Evolutionary conservation across 2,329 filamentous ascomycete species (phyloP).

Genomic region (Penicillium thymicola): DNA sequence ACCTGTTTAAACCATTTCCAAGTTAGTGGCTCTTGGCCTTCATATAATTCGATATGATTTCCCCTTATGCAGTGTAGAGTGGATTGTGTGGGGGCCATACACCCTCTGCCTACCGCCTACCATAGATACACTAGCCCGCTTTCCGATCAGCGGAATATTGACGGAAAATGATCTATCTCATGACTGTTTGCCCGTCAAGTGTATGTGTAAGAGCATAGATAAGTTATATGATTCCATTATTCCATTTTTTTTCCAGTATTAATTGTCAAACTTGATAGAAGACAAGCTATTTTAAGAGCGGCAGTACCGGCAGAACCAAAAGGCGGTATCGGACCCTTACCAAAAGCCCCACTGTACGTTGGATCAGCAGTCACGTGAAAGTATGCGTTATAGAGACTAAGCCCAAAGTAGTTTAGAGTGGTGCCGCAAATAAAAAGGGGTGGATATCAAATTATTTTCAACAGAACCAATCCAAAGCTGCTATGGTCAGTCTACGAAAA

Average conservation of each 20-base stretch:
- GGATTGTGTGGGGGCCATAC: neutral
- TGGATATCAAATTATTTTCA: neutral
- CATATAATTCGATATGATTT: neutral
- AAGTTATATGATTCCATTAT: no score
- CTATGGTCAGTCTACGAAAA: neutral
- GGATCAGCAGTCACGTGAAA: neutral
- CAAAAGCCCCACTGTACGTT: neutral
- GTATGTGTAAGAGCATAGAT: no score
- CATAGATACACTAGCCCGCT: neutral
- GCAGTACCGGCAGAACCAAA: neutral
- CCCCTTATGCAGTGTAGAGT: neutral
- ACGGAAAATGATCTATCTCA: neutral
- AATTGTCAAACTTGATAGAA: neutral
- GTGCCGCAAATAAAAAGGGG: slow-evolving; percentile 1
- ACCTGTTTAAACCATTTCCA: neutral
- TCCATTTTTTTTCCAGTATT: neutral
- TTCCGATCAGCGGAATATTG: neutral
- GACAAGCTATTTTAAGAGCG: neutral
- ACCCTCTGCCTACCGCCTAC: neutral
- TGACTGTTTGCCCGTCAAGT: accelerated
- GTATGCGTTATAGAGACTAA: neutral
- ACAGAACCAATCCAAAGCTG: neutral
- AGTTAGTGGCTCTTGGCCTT: neutral
- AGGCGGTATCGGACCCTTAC: neutral
- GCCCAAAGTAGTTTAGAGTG: neutral